Base-by-base conservation (phyloP, 2,329 filamentous ascomycete genomes). In the Colletotrichum caudatum region DNA sequence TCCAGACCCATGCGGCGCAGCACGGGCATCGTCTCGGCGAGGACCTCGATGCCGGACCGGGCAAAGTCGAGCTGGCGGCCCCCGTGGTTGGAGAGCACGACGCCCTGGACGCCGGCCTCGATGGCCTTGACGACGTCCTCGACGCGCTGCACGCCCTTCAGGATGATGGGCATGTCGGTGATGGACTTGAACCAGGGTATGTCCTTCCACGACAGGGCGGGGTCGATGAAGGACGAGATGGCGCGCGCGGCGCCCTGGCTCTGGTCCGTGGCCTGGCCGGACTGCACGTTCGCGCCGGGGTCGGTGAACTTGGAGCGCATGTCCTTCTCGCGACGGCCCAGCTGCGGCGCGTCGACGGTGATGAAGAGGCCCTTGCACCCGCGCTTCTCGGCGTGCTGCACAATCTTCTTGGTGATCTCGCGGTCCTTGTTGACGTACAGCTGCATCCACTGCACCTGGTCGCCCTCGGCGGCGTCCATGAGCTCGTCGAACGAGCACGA, bases 401-500 rank as follows among this genome's bases (percentile, higher is more conserved):
- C 93, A 76, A 99, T 98, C 74, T 90, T 89, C 82, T 93, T 90
- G 11, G 96, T 99, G 81, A 99, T 95, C 41, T 88, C 89, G 68
- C 96, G 92, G 84, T 99, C 93, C 82, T 97, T 96, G 88, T 99
- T 99, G 76, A 99, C 94, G 83, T 98, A 97, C 0, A 99, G 89
- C 83, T 99, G 96, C 75, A 99, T 86, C 96, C 96, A 99, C 82
- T 98, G 96, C 5, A 94, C 90, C 81, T 98, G 95, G 74, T 92
- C 91, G 56, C 89, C 93, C 74, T 89, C 85, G 39, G 87, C 89
- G 23, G 95, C 96, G 81, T 98, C 96, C 74, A 97, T 86, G 71
- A 99, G 97, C 83, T 99, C 95, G 83, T 99, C 96, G 77, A 99
- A 98, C 1, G 94, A 96, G 85, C 96, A 98, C 2, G 94, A 98